Evolutionary conservation across 139 green algal genomes (phyloP).

Genomic region (Micractinium sp.): DNA sequence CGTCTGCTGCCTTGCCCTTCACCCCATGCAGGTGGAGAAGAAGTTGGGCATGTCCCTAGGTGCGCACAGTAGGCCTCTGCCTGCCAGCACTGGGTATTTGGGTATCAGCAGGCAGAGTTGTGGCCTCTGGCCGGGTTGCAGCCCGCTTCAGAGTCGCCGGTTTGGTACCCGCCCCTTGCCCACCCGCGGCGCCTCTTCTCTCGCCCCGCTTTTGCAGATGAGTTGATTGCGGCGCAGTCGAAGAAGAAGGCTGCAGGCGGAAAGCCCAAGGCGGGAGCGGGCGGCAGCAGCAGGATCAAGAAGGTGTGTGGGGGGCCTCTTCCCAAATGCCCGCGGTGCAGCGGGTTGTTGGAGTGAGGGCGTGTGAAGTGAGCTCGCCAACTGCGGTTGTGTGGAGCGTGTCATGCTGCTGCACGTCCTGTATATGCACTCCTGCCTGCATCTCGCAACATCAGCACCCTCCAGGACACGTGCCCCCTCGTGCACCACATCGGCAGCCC

Average conservation of each 20-base stretch:
- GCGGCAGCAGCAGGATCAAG: neutral
- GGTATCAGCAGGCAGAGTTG: too few species aligned
- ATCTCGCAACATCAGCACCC: too few species aligned
- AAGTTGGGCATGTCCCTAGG: constrained; percentile 41
- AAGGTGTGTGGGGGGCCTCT: neutral
- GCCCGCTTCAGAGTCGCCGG: too few species aligned
- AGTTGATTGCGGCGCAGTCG: constrained; percentile 48
- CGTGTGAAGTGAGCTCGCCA: too few species aligned
- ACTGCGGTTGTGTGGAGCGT: too few species aligned
- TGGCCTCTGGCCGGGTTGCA: too few species aligned
- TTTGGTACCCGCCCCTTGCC: neutral
- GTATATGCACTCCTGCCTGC: too few species aligned
- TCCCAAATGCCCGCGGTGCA: neutral
- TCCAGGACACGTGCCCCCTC: too few species aligned
- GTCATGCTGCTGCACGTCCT: too few species aligned
- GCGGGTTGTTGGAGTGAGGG: neutral
- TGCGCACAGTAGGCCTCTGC: neutral
- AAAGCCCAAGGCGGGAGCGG: neutral
- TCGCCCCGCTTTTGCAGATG: constrained; percentile 13
- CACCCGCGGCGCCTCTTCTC: neutral
- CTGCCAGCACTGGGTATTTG: too few species aligned
- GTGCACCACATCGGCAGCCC: too few species aligned
- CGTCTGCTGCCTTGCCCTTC: neutral
- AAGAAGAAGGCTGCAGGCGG: constrained; percentile 34
- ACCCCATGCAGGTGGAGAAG: constrained; percentile 20